Base-by-base conservation (phyloP, 148 eudicot species). In the Hydrangea macrophylla region DNA sequence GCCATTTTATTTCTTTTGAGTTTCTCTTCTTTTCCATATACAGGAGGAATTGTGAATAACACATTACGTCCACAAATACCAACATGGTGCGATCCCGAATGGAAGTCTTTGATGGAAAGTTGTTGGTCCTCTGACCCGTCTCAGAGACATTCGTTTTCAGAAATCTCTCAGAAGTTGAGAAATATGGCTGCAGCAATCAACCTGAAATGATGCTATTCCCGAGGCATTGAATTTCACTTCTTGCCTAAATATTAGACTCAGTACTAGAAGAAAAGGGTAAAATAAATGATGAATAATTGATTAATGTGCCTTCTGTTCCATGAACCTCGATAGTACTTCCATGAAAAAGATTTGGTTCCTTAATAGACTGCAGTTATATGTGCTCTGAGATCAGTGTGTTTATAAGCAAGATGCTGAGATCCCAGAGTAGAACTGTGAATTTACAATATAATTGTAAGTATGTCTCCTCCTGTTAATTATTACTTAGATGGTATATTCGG, bases 31-130 rank as follows among this genome's bases (percentile, higher is more conserved):
- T 62, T 40, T 30, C 9, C n/a, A 31, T 42, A 51, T 72, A 36
- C 65, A 94, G 99, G 97, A 35, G 99, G 99, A 50, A 94, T 94
- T 20, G 96, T 94, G 70, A 89, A 87, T 86, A 85, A 91, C 83
- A 68, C 86, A 18, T 70, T 94, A 66, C 97, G 97, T 2, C 99
- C 99, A 9, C 80, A 87, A 69, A 94, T 87, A 60, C 99, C 99
- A 17, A 80, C 91, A 39, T 94, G 99, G 99, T 94, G 99, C 45
- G 99, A 94, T 78, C 99, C 97, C 9, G 97, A 91, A 71, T 94
- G 99, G 99, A 94, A 84, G 56, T 62, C 93, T 27, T 72, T 94
- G 76, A 91, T 91, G 97, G 91, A 88, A 81, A 88, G 93, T 73
- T 86, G 97, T 72, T 94, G 99, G 99, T 80, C 90, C 54, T 67